These are phyloP conservation scores for Fusarium sublunatum DNA, from an alignment of 2,329 filamentous ascomycete species.

Conservation along the genomic window DNA sequence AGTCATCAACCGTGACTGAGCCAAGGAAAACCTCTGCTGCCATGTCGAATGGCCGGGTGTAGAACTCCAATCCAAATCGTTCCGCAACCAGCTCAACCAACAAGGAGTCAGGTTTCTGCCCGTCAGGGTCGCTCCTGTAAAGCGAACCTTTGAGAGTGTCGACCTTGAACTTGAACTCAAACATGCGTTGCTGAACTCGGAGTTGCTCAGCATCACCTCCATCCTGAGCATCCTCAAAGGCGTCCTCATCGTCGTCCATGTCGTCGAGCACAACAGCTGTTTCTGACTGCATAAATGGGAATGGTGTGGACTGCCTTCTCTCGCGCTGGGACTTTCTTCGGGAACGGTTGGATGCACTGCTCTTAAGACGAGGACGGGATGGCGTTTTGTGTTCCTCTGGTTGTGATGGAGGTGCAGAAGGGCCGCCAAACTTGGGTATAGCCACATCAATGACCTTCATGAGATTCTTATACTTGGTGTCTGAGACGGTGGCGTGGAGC, in stretches of 20 bases:
- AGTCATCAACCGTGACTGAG: conserved; percentile 90
- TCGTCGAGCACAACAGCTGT: conserved; percentile 84
- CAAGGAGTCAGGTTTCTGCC: conserved; percentile 78
- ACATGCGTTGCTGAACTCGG: conserved; percentile 87
- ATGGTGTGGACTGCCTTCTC: conserved; percentile 74
- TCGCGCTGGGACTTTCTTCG: conserved; percentile 59
- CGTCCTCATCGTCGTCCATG: conserved; percentile 74
- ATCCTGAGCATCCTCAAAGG: conserved; percentile 75
- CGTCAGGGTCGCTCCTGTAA: conserved; percentile 85
- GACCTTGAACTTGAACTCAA: conserved; percentile 97
- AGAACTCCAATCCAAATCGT: conserved; percentile 87
- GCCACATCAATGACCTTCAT: conserved; percentile 98
- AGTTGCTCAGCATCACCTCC: conserved; percentile 66
- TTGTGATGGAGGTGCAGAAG: conserved; percentile 41
- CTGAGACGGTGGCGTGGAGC: conserved; percentile 90
- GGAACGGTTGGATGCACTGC: conserved; percentile 59
- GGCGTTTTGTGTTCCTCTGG: conserved; percentile 44
- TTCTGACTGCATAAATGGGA: conserved; percentile 77
- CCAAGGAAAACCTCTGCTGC: conserved; percentile 89
- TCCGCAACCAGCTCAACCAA: conserved; percentile 93
- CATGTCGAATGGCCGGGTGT: conserved; percentile 91
- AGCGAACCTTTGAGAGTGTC: conserved; percentile 93
- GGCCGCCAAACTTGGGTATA: conserved; percentile 79
- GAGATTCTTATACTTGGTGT: conserved; percentile 94
- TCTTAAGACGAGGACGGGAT: conserved; percentile 58